A percentile compares a stretch with the other conserved stretches of the same genome.
phyloP scores from a whole-genome alignment of 306 rosid genomes.

The Comarum palustre region DNA sequence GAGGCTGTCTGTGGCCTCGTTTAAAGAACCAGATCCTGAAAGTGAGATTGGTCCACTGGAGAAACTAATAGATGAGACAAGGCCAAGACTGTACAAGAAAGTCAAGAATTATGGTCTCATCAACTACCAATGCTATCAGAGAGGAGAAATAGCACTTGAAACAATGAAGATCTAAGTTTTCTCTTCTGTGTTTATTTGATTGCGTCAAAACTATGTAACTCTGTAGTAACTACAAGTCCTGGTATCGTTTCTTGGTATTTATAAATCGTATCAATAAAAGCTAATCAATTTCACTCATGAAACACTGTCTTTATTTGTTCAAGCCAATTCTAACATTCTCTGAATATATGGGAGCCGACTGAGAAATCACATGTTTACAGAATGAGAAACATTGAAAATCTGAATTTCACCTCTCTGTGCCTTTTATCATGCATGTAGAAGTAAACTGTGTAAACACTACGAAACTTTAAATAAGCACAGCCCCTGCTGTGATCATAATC shows the following conservation, averaged over 20 bases:
- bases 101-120: constrained; percentile 15
- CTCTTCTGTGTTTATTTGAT: not conserved
- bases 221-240: too few relatives aligned
- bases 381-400: not conserved
- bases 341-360: too few relatives aligned
- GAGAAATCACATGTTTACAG: too few relatives aligned
- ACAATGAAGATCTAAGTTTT: not conserved
- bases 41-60: not conserved
- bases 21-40: constrained; percentile 13
- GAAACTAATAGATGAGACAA: constrained; percentile 4
- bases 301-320: too few relatives aligned
- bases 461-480: not conserved
- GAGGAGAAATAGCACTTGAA: constrained; percentile 17
- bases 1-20: constrained; percentile 13
- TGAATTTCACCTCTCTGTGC: not conserved
- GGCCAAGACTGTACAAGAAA: constrained; percentile 1
- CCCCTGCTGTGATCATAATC: not conserved
- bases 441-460: not conserved
- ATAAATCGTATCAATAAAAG: too few relatives aligned
- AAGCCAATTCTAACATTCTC: too few relatives aligned
- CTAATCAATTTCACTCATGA: too few relatives aligned
- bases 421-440: not conserved
- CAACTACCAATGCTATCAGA: constrained; percentile 16
- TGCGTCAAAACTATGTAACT: too few relatives aligned
- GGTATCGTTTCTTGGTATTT: too few relatives aligned